Evolutionary conservation across 345 rosid species (phyloP), one percentile per base, ranked within the genome.

Genomic region (Dovyalis caffra): DNA sequence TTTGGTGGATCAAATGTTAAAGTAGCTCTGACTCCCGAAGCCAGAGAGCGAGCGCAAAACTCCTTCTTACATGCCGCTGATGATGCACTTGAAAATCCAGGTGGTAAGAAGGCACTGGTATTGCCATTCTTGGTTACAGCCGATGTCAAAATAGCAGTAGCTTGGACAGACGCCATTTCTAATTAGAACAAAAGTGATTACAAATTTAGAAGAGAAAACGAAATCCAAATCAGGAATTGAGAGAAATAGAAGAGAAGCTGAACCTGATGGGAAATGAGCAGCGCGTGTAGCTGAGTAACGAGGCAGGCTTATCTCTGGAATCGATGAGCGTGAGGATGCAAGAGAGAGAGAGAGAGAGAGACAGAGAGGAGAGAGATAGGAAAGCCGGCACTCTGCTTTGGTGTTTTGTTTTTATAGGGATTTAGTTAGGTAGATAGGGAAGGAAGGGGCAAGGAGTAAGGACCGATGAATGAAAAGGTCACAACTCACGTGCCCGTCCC

Each of bases 1-100:
- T 87, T 78, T 1, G 87, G 85, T 51, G 97, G 88, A 86, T 96
- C 99, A 82, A 92, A 88, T 1, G 95, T 93, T 76, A 93, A 76
- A 21, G 97, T 82, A 51, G 97, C 94, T 82, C 81, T 87, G 63
- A 88, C 79, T 28, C 45, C 86, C 6, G 70, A 64, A 6, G 21
- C 23, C 72, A 38, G 56, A 69, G 58, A 60, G 61, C 74, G 49
- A 33, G 79, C 70, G 2, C 45, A 70, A 15, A 71, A 28, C n/a
- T 87, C 97, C 73, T 81, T 93, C 81, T 82, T 89, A 61, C 64
- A 77, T 8, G 80, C 77, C 67, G 69, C 71, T 63, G 74, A 77
- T 33, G 78, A 12, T 40, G 16, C 28, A 56, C 61, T 56, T 25
- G 61, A 56, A 23, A 91, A 87, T 33, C 92, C 88, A 35, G 88